These are phyloP conservation scores for Fraxinus excelsior DNA, from an alignment of 257 asterid genomes.

Conservation along the genomic window DNA sequence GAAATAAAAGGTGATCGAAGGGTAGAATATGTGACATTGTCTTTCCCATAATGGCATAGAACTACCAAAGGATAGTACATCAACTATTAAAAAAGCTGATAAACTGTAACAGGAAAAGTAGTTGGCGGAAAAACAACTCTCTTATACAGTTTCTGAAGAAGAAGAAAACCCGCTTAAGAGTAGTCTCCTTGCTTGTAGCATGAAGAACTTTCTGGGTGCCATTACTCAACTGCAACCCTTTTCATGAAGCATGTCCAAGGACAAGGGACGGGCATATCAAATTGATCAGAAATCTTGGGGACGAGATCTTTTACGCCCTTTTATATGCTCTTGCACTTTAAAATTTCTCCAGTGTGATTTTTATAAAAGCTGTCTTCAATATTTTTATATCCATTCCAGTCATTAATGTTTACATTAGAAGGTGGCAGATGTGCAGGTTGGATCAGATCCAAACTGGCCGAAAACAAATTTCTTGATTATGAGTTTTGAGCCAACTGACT, in stretches of 20 bases:
- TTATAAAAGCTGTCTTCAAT: too few relatives aligned
- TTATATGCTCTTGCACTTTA: neutral
- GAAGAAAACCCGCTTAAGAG: neutral
- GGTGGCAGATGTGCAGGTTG: neutral
- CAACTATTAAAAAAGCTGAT: neutral
- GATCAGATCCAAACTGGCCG: neutral
- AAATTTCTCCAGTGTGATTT: neutral
- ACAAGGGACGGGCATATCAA: neutral
- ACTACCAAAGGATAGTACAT: slow-evolving; percentile 3
- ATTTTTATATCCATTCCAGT: neutral
- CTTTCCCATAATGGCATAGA: neutral
- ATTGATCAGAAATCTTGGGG: neutral
- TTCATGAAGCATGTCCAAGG: neutral
- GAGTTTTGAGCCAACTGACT: neutral
- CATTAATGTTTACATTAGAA: too few relatives aligned
- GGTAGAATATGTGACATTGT: slow-evolving; percentile 1
- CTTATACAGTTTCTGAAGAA: neutral
- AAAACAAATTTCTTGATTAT: neutral
- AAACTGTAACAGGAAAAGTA: neutral
- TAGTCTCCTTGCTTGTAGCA: neutral
- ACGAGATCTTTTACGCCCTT: neutral
- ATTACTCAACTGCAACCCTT: neutral
- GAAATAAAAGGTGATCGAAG: neutral
- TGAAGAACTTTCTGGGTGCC: neutral
- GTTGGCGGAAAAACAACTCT: neutral